phyloP scores from a whole-genome alignment of 2,329 filamentous ascomycete genomes.

The Bipolaris gigantea region DNA sequence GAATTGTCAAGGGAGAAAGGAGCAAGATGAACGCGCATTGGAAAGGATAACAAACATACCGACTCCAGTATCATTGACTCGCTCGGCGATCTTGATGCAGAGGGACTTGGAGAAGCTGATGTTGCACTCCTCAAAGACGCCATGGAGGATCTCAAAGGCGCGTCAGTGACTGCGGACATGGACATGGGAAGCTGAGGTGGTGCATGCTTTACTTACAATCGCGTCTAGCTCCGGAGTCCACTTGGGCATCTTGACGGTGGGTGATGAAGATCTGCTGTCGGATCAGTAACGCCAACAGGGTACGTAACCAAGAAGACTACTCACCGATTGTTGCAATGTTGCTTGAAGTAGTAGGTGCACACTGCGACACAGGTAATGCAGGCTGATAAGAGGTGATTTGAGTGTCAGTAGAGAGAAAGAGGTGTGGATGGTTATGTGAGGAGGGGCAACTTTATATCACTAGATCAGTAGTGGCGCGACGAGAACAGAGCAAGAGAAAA shows the following conservation, averaged over 20 bases:
- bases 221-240: constrained; percentile 30
- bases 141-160: constrained; percentile 21
- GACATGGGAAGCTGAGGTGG: neutral
- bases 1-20: neutral
- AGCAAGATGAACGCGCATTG: neutral
- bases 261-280: neutral
- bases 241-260: constrained; percentile 15
- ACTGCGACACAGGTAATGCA: neutral
- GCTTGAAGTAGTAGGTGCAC: neutral
- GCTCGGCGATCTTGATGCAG: constrained; percentile 16
- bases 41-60: constrained; percentile 1
- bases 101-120: constrained; percentile 16
- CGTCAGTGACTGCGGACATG: neutral
- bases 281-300: neutral
- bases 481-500: neutral
- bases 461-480: too few relatives aligned
- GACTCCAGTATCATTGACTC: constrained; percentile 8
- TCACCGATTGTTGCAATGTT: neutral
- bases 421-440: neutral
- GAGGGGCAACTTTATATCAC: neutral
- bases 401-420: neutral
- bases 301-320: neutral
- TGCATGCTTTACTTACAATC: constrained; percentile 14
- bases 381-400: neutral
- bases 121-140: constrained; percentile 18